Conservation (phyloP, 768 basidiomycete species). For the Pulveroboletus ravenelii region DNA sequence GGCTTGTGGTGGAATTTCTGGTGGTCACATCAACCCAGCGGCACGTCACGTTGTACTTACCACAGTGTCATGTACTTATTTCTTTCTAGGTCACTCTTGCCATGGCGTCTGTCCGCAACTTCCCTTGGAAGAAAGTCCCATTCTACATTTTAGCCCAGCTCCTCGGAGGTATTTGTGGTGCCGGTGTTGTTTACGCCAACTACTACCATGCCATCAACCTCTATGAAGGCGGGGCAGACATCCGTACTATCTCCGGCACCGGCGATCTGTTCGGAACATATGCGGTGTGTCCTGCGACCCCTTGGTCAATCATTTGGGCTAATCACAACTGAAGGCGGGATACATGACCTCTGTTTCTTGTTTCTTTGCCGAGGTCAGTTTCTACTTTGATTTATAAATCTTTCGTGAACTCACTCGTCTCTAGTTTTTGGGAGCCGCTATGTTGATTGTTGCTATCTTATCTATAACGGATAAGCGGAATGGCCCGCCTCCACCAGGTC, state of each 20-base stretch:
- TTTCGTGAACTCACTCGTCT: neutral
- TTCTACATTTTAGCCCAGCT: slow-evolving; percentile 60
- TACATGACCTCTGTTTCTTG: slow-evolving; percentile 41
- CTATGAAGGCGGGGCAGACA: slow-evolving; percentile 50
- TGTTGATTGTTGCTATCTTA: slow-evolving; percentile 52
- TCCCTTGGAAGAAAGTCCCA: slow-evolving; percentile 81
- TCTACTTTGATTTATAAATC: neutral
- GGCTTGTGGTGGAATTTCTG: slow-evolving; percentile 62
- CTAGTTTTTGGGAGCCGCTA: slow-evolving; percentile 52
- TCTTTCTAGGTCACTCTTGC: slow-evolving; percentile 59
- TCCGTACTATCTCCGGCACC: slow-evolving; percentile 55
- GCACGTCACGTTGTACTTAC: slow-evolving; percentile 31
- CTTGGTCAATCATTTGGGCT: slow-evolving; percentile 1
- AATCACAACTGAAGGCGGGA: slow-evolving; percentile 27
- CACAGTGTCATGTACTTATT: neutral
- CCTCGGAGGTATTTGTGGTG: slow-evolving; percentile 56
- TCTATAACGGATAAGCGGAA: slow-evolving; percentile 52
- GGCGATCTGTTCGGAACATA: slow-evolving; percentile 59
- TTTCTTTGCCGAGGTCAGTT: slow-evolving; percentile 43
- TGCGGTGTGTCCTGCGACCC: slow-evolving; percentile 37
- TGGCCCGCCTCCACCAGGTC: slow-evolving; percentile 41
- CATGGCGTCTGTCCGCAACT: slow-evolving; percentile 62
- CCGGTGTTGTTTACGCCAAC: slow-evolving; percentile 55
- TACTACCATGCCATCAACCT: slow-evolving; percentile 66
- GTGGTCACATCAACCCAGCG: slow-evolving; percentile 73